Base-by-base conservation (phyloP, 371 early-diverging fungal genomes). In the Encephalitozoon hellem region DNA sequence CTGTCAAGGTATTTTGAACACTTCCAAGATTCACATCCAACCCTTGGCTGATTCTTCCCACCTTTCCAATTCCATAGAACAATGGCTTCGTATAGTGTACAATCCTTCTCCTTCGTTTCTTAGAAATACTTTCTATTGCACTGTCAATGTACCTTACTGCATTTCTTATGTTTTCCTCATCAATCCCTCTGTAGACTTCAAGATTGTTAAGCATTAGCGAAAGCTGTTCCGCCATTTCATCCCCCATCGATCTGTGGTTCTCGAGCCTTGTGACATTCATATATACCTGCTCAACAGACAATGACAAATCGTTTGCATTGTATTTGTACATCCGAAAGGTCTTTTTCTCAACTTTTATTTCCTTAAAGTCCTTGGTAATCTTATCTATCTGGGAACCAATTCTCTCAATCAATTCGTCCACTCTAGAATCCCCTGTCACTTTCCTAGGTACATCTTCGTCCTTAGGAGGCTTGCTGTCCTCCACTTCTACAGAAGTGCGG, bases 121-220 rank as follows among this genome's bases (percentile, higher is more conserved):
- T 32, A 3, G n/a, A 30, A 30, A 59, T 59, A 1, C 21, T 9
- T 12, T 69, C 54, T 32, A 69, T 69, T 3, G 41, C 41, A 21
- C 38, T 69, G 42, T 69, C 70, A 69, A 54, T 39, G 25, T 54
- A 69, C 25, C 53, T 69, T 21, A 69, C 42, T 34, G 54, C 54
- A 30, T 52, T 52, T 54, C 41, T 69, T 34, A 69, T 38, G 42
- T 41, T 53, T 21, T 49, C 51, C 25, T 32, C 38, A 43, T 69
- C 70, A 23, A 69, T 49, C 18, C 53, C 49, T 23, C 52, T 21
- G 4, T 43, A 39, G 12, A 52, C 21, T 26, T 69, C 34, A 39
- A 69, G 39, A 9, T 25, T 53, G 26, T 39, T 52, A 5, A 52
- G 52, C 70, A 69, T 69, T 9, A 32, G 5, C 1, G 54, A 54